Evolutionary conservation across 345 rosid genomes (phyloP), one percentile per base, ranked within the genome.

Genomic region (Adansonia digitata): DNA sequence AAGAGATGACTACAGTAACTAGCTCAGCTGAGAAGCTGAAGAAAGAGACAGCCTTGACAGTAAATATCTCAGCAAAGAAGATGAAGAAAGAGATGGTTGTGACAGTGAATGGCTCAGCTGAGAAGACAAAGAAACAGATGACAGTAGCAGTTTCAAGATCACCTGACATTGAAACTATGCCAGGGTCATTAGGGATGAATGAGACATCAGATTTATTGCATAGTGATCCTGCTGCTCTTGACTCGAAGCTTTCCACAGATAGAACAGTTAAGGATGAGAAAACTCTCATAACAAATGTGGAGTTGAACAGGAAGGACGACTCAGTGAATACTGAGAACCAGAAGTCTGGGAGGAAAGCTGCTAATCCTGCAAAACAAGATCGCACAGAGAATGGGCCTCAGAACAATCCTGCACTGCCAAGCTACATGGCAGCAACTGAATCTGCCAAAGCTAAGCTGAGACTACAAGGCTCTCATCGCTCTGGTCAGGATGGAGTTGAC

Each of bases 381-480:
- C 60, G 71, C 64, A 80, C 81, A 53, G 98, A 94, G 78, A 89
- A 89, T 81, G 94, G 92, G 57, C 37, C 74, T 4, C 91, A 86
- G 72, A 84, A 68, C 80, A 89, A 86, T 83, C 92, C 90, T 0
- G 31, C 88, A 24, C 52, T 94, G 52, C 98, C 98, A 35, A 92
- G 97, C 84, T 94, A 90, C 80, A 92, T 94, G 98, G 90, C 87
- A 79, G 97, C 94, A 56, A 94, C 98, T 62, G 85, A 81, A 86
- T 92, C 97, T 37, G 98, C 97, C 1, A 94, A 90, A 89, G 98
- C 97, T 70, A 92, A 94, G 77, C 85, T 91, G 80, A 90, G 94
- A 82, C 84, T 84, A 9, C 97, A 92, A 80, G 91, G 89, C 49
- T 92, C 98, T 61, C 93, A 90, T 59, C 82, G 84, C 75, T 68